These are phyloP conservation scores for Nicotiana tabacum DNA, from an alignment of 257 asterid genomes.

Conservation along the genomic window DNA sequence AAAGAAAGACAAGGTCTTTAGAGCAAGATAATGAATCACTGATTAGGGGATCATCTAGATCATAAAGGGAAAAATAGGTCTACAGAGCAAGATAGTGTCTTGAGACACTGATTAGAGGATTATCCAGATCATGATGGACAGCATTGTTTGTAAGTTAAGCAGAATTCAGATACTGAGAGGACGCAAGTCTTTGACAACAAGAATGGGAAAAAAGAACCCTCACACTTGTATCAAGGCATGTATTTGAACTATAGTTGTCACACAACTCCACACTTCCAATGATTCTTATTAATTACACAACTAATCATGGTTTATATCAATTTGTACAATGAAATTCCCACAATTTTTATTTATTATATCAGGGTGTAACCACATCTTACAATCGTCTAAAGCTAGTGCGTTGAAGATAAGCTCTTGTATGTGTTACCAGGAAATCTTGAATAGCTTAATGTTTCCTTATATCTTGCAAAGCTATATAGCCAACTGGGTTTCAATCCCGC, in stretches of 20 bases:
- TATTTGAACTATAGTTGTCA: not conserved
- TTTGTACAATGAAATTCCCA: not conserved
- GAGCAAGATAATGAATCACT: not conserved
- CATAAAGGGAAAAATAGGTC: not conserved
- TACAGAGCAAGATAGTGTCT: not conserved
- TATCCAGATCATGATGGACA: not conserved
- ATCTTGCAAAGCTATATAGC: not conserved
- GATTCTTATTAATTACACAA: not conserved
- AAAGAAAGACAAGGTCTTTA: not conserved
- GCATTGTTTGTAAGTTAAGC: not conserved
- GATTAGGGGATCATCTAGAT: not conserved
- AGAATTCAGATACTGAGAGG: not conserved
- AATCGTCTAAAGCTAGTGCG: not conserved
- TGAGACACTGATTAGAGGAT: not conserved
- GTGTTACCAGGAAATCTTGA: not conserved
- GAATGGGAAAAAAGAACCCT: not conserved
- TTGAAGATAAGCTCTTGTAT: not conserved
- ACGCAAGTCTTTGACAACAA: not conserved
- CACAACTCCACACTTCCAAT: not conserved
- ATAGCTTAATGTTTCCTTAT: not conserved
- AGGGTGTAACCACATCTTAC: not conserved
- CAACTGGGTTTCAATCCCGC: not conserved
- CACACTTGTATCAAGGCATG: not conserved
- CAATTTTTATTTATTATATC: not conserved
- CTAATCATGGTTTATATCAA: not conserved